Evolutionary conservation across 805 yeast species (phyloP).

Genomic region (Saccharomycopsis schoenii): DNA sequence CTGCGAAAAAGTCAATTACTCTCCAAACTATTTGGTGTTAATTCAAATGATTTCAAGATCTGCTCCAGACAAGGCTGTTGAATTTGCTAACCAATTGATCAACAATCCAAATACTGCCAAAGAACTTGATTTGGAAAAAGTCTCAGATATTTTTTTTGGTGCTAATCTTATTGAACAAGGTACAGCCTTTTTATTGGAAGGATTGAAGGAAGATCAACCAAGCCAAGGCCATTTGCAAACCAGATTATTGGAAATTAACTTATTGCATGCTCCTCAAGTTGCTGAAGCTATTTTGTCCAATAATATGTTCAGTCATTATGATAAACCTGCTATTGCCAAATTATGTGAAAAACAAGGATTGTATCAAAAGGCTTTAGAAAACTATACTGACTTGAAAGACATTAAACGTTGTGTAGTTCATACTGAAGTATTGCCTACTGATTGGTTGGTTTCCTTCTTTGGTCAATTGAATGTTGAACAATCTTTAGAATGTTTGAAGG

Average conservation of each 20-base stretch:
- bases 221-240: conserved; percentile 96
- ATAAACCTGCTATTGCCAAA: conserved; percentile 83
- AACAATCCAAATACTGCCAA: conserved; percentile 49
- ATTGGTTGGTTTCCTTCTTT: conserved; percentile 88
- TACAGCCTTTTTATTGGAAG: conserved; percentile 92
- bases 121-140: conserved; percentile 67
- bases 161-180: conserved; percentile 96
- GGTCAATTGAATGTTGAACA: conserved; percentile 94
- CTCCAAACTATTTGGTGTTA: conserved; percentile 83
- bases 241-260: conserved; percentile 81
- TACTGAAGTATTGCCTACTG: conserved; percentile 75
- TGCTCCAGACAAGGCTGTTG: conserved; percentile 97
- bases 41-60: conserved; percentile 85
- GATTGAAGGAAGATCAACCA: conserved; percentile 86
- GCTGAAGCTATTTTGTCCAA: conserved; percentile 98
- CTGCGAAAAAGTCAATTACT: conserved; percentile 78
- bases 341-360: conserved; percentile 95
- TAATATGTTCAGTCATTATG: conserved; percentile 91
- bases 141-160: conserved; percentile 88
- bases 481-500: conserved; percentile 76
- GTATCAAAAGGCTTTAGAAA: conserved; percentile 91
- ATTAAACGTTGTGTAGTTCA: conserved; percentile 91
- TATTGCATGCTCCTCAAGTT: conserved; percentile 96
- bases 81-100: conserved; percentile 83
- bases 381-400: conserved; percentile 88